phyloP scores from a whole-genome alignment of 345 rosid species.

The Camelina laxa region DNA sequence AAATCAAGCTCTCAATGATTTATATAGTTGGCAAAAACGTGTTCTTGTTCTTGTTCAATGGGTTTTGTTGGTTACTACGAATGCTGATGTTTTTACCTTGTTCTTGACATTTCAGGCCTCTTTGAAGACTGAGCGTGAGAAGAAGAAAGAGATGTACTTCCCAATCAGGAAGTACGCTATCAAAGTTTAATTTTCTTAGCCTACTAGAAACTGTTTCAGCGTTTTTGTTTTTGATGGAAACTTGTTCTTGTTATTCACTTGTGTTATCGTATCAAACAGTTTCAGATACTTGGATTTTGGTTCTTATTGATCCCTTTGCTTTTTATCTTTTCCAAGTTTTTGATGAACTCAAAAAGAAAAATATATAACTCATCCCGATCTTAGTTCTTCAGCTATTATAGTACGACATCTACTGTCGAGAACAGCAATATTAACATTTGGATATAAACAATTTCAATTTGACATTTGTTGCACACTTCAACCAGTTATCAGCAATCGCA shows the following conservation, averaged over 20 bases:
- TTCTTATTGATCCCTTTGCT: background rate
- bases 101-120: constrained; percentile 48
- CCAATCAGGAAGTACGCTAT: constrained; percentile 75
- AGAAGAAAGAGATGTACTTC: constrained; percentile 69
- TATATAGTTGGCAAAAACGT: too few species aligned
- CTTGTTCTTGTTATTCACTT: constrained; percentile 37
- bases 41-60: too few species aligned
- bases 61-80: background rate
- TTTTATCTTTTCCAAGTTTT: background rate
- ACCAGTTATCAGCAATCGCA: too few species aligned
- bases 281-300: constrained; percentile 23
- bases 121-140: constrained; percentile 67
- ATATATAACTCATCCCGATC: too few species aligned
- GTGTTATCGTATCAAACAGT: constrained; percentile 4
- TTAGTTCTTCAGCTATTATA: background rate
- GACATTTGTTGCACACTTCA: background rate
- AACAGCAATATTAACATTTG: too few species aligned
- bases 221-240: constrained; percentile 19
- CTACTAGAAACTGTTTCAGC: constrained; percentile 35
- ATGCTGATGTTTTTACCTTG: background rate
- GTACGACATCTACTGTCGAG: too few species aligned
- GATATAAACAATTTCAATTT: too few species aligned
- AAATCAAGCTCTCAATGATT: background rate
- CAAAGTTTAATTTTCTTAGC: constrained; percentile 48
- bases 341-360: background rate